Evolutionary conservation across 805 yeast genomes (phyloP).

Genomic region (Nakazawaea holstii): DNA sequence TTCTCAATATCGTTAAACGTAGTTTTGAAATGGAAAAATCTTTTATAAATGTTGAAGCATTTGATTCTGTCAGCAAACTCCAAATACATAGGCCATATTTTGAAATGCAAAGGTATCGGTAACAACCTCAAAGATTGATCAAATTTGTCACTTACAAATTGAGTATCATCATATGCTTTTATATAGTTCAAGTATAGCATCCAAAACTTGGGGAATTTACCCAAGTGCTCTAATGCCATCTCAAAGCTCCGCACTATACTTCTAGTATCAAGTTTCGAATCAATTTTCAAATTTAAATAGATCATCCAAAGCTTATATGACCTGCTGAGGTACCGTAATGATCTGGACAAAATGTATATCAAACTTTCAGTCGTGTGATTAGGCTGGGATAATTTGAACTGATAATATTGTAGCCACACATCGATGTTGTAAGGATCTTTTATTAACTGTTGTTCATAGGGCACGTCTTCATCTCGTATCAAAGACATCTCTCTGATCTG

Average conservation of each 20-base stretch:
- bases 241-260: slow-evolving; percentile 31
- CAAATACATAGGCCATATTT: slow-evolving; percentile 52
- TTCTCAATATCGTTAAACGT: slow-evolving; percentile 3
- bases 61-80: slow-evolving; percentile 40
- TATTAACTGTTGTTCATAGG: slow-evolving; percentile 29
- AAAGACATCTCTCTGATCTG: slow-evolving; percentile 4
- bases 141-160: slow-evolving; percentile 37
- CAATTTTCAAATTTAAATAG: slow-evolving; percentile 38
- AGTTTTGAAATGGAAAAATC: slow-evolving; percentile 24
- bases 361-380: slow-evolving; percentile 24
- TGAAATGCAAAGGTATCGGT: slow-evolving; percentile 47
- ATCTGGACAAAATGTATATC: slow-evolving; percentile 48
- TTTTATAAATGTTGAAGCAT: slow-evolving; percentile 25
- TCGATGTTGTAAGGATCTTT: slow-evolving; percentile 28
- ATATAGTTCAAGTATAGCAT: slow-evolving; percentile 40
- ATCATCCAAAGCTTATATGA: slow-evolving; percentile 52
- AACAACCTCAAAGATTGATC: slow-evolving; percentile 43
- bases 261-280: not conserved
- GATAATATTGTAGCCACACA: slow-evolving; percentile 42
- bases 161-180: slow-evolving; percentile 26
- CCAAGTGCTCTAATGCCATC: slow-evolving; percentile 34
- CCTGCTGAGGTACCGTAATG: slow-evolving; percentile 35
- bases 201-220: slow-evolving; percentile 50
- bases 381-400: slow-evolving; percentile 23
- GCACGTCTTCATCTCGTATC: slow-evolving; percentile 23